A percentile compares a stretch with the other conserved stretches of the same genome.
phyloP scores from a whole-genome alignment of 2,329 filamentous ascomycete genomes.

The Ceratocystis cubensis region DNA sequence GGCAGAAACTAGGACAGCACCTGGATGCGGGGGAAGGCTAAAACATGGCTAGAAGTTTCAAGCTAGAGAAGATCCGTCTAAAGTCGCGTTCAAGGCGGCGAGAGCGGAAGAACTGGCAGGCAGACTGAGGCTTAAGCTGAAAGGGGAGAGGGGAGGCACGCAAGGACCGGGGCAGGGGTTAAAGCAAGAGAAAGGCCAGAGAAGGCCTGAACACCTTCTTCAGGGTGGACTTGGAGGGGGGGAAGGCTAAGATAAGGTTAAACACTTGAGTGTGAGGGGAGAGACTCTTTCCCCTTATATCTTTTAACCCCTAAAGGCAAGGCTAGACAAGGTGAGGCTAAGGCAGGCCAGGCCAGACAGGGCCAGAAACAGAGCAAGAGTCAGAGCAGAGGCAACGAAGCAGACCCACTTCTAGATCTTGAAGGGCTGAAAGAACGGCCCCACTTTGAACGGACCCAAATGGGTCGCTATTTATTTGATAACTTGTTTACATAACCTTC shows the following conservation, averaged over 20 bases:
- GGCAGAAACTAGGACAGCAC: not conserved
- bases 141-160: not conserved
- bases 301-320: no score
- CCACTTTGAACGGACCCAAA: not conserved
- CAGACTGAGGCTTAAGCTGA: not conserved
- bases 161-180: not conserved
- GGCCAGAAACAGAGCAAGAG: no score
- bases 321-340: not conserved
- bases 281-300: no score
- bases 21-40: not conserved
- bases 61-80: slow-evolving; percentile 3
- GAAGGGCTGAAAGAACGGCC: slow-evolving; percentile 8
- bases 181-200: not conserved
- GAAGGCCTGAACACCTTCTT: not conserved
- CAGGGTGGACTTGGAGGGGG: not conserved
- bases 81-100: not conserved
- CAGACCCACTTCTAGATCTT: not conserved
- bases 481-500: no score
- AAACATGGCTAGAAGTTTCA: slow-evolving; percentile 2
- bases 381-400: not conserved
- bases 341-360: not conserved
- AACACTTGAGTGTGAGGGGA: not conserved
- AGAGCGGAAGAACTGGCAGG: slow-evolving; percentile 1
- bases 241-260: not conserved
- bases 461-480: no score